Percentiles rank a stretch among this genome's conserved stretches.
These are phyloP conservation scores for Fragaria ananassa DNA, from an alignment of 306 rosid species.

Conservation along the genomic window DNA sequence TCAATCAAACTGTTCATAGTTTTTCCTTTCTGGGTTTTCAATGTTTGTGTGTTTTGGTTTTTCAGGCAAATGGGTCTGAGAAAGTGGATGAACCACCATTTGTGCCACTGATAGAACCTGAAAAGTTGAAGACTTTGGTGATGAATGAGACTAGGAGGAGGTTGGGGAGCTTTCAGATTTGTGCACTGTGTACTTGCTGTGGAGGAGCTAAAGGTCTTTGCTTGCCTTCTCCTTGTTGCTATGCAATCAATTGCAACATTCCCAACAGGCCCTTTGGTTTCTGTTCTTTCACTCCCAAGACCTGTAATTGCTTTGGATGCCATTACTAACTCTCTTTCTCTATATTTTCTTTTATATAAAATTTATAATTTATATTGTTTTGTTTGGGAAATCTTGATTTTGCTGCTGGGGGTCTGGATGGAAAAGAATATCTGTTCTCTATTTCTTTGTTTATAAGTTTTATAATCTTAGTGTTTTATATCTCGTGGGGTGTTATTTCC, in stretches of 20 bases:
- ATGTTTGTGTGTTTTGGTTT: conserved; percentile 25
- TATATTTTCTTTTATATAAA: conserved; percentile 13
- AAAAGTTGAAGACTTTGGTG: conserved; percentile 58
- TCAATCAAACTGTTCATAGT: not conserved
- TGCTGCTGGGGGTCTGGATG: conserved; percentile 61
- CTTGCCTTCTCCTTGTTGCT: conserved; percentile 98
- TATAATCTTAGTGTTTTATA: conserved; percentile 13
- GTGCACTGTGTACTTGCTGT: conserved; percentile 95
- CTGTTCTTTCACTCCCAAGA: conserved; percentile 95
- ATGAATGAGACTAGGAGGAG: conserved; percentile 82
- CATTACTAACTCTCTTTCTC: conserved; percentile 45
- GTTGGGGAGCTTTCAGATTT: conserved; percentile 82
- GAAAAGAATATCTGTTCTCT: conserved; percentile 68
- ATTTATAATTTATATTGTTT: conserved; percentile 35
- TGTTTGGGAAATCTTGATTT: conserved; percentile 37
- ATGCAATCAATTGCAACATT: conserved; percentile 97
- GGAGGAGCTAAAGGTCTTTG: conserved; percentile 92
- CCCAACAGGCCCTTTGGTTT: conserved; percentile 96
- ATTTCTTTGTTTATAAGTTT: conserved; percentile 39
- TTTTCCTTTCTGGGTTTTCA: conserved; percentile 34
- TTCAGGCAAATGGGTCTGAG: conserved; percentile 65
- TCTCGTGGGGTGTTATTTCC: conserved; percentile 27
- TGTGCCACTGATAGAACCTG: conserved; percentile 64
- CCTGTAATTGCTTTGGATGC: conserved; percentile 99
- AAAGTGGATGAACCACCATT: conserved; percentile 27